These are phyloP conservation scores for Simplicillium aogashimaense DNA, from an alignment of 2,329 filamentous ascomycete species.

Conservation along the genomic window DNA sequence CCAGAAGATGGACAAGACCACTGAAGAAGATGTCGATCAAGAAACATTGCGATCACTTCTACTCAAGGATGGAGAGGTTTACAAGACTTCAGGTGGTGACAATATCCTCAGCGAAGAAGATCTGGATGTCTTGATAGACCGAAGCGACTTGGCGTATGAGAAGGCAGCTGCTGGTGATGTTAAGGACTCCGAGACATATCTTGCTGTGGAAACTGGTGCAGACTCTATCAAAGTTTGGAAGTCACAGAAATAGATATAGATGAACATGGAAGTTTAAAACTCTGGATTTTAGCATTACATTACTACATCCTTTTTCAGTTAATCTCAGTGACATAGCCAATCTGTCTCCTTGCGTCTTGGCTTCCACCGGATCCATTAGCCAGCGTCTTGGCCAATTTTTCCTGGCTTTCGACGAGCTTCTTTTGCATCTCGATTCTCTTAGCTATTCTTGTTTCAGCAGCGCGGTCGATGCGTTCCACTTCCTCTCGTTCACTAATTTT, in stretches of 20 bases:
- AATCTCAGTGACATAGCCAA: conserved; percentile 47
- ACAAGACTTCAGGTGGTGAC: conserved; percentile 46
- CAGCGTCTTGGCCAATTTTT: conserved; percentile 29
- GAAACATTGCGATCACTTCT: conserved; percentile 53
- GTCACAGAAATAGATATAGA: background rate
- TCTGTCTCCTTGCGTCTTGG: conserved; percentile 30
- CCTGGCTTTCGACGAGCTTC: conserved; percentile 39
- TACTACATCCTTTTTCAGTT: conserved; percentile 18
- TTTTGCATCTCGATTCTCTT: conserved; percentile 39
- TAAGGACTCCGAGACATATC: conserved; percentile 54
- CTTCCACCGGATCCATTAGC: conserved; percentile 24
- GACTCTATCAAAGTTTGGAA: conserved; percentile 36
- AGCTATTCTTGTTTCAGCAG: conserved; percentile 33
- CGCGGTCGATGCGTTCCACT: conserved; percentile 35
- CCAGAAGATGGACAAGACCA: conserved; percentile 44
- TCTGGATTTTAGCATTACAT: background rate
- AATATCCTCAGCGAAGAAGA: conserved; percentile 68
- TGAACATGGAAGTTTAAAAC: background rate
- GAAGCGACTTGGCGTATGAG: conserved; percentile 54
- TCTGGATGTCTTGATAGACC: conserved; percentile 68
- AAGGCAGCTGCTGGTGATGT: conserved; percentile 72
- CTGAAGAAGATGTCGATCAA: conserved; percentile 44
- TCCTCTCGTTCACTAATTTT: conserved; percentile 40
- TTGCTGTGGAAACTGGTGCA: conserved; percentile 67
- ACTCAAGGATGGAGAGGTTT: conserved; percentile 62